Conservation (phyloP, 352 stramenopile genomes). For the Globisporangium paddicum region DNA sequence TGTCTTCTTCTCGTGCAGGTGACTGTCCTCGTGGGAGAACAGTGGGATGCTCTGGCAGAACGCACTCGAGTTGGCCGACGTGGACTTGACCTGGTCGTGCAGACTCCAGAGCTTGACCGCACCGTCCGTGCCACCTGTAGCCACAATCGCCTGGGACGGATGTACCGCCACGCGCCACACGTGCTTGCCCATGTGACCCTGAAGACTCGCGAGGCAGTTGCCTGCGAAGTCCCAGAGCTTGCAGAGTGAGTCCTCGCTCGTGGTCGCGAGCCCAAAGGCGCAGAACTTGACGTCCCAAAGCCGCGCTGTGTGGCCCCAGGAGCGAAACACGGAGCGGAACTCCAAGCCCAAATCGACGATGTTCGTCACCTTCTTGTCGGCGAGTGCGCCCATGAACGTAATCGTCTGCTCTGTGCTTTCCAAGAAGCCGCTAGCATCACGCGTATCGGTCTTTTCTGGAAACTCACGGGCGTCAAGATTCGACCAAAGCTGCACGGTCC, state of each 20-base stretch:
- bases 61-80: constrained; percentile 9
- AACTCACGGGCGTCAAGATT: constrained; percentile 17
- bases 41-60: constrained; percentile 17
- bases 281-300: constrained; percentile 86
- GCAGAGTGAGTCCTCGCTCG: constrained; percentile 75
- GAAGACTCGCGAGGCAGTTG: constrained; percentile 63
- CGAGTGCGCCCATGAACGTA: constrained; percentile 5
- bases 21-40: not conserved
- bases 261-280: constrained; percentile 35
- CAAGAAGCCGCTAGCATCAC: constrained; percentile 4
- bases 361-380: not conserved
- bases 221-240: constrained; percentile 67
- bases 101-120: constrained; percentile 81
- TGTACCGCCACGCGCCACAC: constrained; percentile 76
- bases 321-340: constrained; percentile 57
- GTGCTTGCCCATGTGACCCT: constrained; percentile 70
- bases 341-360: constrained; percentile 13
- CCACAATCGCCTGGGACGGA: constrained; percentile 34
- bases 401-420: constrained; percentile 10
- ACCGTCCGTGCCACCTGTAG: constrained; percentile 72
- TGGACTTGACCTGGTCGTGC: constrained; percentile 47
- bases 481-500: constrained; percentile 81
- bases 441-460: not conserved
- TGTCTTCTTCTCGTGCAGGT: not conserved
- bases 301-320: constrained; percentile 78